A percentile compares a stretch with the other conserved stretches of the same genome.
These are phyloP conservation scores for Fusarium denticulatum DNA, from an alignment of 2,329 filamentous ascomycete species.

Conservation along the genomic window DNA sequence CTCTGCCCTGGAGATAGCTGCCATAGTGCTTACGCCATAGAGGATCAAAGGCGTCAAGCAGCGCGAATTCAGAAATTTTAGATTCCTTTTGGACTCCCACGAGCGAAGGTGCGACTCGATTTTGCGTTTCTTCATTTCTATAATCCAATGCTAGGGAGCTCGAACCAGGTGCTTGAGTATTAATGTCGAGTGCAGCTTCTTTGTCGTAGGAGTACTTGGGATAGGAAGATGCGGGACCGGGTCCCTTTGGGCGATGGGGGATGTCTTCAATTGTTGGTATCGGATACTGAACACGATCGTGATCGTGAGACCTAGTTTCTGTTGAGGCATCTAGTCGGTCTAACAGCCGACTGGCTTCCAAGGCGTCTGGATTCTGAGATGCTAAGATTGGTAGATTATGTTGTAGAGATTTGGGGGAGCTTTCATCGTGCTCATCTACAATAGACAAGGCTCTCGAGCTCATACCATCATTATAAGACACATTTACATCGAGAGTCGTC, in stretches of 20 bases:
- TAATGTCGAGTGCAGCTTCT: not conserved
- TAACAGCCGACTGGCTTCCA: too few species aligned
- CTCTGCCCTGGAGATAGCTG: not conserved
- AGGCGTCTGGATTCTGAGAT: rapidly evolving
- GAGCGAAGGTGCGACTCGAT: not conserved
- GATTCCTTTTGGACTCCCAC: not conserved
- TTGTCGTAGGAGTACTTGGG: not conserved
- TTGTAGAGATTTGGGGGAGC: rapidly evolving
- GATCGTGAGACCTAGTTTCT: not conserved
- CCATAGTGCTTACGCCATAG: not conserved
- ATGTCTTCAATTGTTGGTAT: not conserved
- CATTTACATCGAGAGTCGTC: not conserved
- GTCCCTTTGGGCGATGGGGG: too few species aligned
- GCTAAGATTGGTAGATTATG: rapidly evolving
- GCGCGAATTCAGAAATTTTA: not conserved
- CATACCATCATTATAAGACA: not conserved
- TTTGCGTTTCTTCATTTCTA: not conserved
- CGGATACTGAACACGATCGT: rapidly evolving
- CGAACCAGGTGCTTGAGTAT: not conserved
- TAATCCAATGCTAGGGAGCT: not conserved
- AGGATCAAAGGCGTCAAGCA: not conserved
- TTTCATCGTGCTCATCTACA: not conserved
- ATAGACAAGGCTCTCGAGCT: not conserved
- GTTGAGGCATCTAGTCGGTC: too few species aligned
- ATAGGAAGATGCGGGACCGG: not conserved